Evolutionary conservation across 2,329 filamentous ascomycete species (phyloP).

Genomic region (Cytospora leucostoma): DNA sequence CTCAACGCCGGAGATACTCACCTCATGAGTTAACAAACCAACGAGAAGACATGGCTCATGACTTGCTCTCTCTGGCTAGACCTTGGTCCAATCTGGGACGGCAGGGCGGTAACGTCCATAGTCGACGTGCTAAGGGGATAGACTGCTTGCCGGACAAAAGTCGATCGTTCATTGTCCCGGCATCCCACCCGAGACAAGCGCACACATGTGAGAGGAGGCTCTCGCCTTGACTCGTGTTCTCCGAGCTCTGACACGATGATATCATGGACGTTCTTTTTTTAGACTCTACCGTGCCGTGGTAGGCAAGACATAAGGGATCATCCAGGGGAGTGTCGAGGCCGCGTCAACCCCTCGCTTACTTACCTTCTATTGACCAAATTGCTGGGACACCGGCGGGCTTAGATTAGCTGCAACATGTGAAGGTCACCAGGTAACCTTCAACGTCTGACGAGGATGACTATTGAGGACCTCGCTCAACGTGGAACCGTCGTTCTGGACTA

Average conservation of each 20-base stretch:
- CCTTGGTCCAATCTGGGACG: neutral
- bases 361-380: neutral
- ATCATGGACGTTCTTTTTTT: slow-evolving; percentile 2
- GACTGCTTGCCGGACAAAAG: neutral
- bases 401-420: slow-evolving; percentile 5
- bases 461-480: neutral
- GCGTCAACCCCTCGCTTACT: neutral
- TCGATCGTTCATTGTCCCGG: slow-evolving; percentile 9
- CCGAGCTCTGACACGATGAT: neutral
- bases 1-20: neutral
- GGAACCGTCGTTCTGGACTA: neutral
- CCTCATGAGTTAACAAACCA: no score
- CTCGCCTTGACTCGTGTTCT: slow-evolving; percentile 18
- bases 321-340: neutral
- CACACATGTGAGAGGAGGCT: slow-evolving; percentile 18
- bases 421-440: neutral
- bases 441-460: neutral
- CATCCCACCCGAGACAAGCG: slow-evolving; percentile 1
- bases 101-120: slow-evolving; percentile 33
- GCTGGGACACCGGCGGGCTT: neutral
- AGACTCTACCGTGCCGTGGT: neutral
- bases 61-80: neutral
- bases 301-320: neutral
- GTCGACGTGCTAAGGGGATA: slow-evolving; percentile 3
- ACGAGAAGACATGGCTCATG: neutral